Evolutionary conservation across 768 basidiomycete genomes (phyloP), one percentile per base, ranked within the genome.

Genomic region (Termitomyces sp.): DNA sequence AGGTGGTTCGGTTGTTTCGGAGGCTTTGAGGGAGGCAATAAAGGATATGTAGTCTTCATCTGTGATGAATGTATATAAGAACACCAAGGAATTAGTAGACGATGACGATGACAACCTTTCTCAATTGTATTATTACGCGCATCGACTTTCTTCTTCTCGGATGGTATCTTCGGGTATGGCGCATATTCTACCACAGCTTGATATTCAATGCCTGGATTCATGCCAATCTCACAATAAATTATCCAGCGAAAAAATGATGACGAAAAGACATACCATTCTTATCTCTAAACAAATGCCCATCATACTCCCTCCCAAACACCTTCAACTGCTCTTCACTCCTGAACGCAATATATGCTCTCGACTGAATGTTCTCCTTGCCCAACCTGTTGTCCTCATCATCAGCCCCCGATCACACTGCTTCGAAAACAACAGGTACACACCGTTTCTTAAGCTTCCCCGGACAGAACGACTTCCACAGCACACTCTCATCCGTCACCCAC

Each of bases 321-420:
- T 89, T 82, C 15, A 98, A 76, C 11, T 79, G 76, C 17, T 91
- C 91, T 59, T 88, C 86, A 15, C 76, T 82, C 79, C 85, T 89
- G 82, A 99, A 97, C 1, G 88, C 86, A 64, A 97, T 89, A 71
- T 98, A 98, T 12, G 96, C 96, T 46, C 96, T 85, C 25, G 96
- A 94, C 17, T 87, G 81, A 8, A 93, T 76, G 59, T 88, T 90
- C 77, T 96, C 94, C 78, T 91, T 92, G 76, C 88, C 88, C 71
- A 87, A 68, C 66, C 94, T 94, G 61, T 57, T 12, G 10, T 17
- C 12, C 14, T 17, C 31, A 15, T 5, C 11, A 49, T 14, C 46
- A 47, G 5, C 42, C 5, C 12, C 47, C 40, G 4, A 47, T 29
- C 11, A 5, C 25, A 29, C 46, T 25, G 25, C 29, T 11, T 3